Base-by-base conservation (phyloP, 2,329 filamentous ascomycete genomes). In the Grosmannia serpens region DNA sequence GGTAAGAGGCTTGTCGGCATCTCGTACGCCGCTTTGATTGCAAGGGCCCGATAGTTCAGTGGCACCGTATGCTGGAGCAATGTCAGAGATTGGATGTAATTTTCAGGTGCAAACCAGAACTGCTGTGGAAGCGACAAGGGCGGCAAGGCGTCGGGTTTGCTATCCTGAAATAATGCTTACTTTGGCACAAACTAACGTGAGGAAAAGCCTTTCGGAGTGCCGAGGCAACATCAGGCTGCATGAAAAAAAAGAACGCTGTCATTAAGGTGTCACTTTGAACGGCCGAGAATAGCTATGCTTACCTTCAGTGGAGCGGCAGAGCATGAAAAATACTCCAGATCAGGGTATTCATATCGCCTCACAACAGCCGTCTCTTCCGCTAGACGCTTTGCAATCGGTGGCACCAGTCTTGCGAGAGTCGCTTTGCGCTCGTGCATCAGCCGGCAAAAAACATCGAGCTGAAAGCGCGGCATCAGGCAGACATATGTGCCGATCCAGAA, bases 401-500 rank as follows among this genome's bases (percentile, higher is more conserved):
- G 83, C 1, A 85, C 82, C 6, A 76, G 80, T 66, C 82, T 81
- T 66, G 85, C 77, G 55, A 67, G 70, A 0, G 79, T 83, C 61
- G 84, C 74, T 13, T 69, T 67, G 64, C 80, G 77, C 54, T 73
- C 71, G 49, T 73, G 73, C 63, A 73, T 74, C 67, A 83, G 77
- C 46, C 71, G 68, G 56, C 85, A 73, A 65, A 86, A 84, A 44
- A 76, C 70, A 2, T 68, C 66, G 60, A 83, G 81, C 60, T 82
- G 75, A 66, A 86, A 86, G 47, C 72, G 74, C 4, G 75, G 71
- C 83, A 86, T 85, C 83, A 82, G 85, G 72, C 81, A 85, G 2
- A 80, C 73, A 0, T 71, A 68, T 2, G 74, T 74, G 33, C 73
- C 77, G 31, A 73, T 67, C 10, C 70, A 65, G 29, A 29, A 29